Evolutionary conservation across 1,284 basidiomycete genomes (phyloP).

Genomic region (Pseudozyma thailandica): DNA sequence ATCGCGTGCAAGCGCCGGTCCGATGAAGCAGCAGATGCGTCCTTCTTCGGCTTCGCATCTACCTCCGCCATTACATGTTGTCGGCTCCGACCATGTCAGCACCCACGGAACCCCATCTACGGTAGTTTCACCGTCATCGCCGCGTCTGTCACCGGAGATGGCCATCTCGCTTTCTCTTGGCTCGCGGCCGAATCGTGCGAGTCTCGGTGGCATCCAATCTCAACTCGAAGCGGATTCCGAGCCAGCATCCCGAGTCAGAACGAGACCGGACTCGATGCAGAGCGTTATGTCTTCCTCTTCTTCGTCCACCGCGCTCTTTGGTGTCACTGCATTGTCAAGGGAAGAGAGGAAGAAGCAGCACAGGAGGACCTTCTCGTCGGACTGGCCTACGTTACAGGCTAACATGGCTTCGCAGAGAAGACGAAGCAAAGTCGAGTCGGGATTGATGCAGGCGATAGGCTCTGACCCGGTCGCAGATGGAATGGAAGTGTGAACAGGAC

Average conservation of each 20-base stretch:
- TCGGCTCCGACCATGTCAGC: background rate
- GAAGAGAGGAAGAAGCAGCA: constrained; percentile 54
- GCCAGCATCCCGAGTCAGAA: constrained; percentile 4
- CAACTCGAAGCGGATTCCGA: constrained; percentile 8
- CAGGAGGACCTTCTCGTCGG: constrained; percentile 47
- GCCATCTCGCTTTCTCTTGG: constrained; percentile 27
- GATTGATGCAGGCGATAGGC: constrained; percentile 1
- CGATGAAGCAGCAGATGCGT: constrained; percentile 1
- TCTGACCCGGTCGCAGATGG: constrained; percentile 1
- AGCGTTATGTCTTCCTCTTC: constrained; percentile 26
- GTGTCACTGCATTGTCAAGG: constrained; percentile 32
- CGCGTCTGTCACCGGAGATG: constrained; percentile 25
- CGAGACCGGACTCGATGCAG: constrained; percentile 43
- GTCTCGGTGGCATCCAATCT: constrained; percentile 24
- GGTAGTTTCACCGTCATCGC: constrained; percentile 9
- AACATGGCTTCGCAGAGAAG: constrained; percentile 28
- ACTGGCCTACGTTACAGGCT: constrained; percentile 46
- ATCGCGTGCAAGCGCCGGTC: background rate
- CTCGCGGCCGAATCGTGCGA: constrained; percentile 22
- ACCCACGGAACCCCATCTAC: no score
- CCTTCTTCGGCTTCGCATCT: constrained; percentile 14
- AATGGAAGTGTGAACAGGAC: background rate
- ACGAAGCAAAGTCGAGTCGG: constrained; percentile 19
- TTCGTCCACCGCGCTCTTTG: constrained; percentile 36
- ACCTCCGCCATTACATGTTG: background rate